Conservation (phyloP, 164 flowering plant genomes). For the Berberis thunbergii region DNA sequence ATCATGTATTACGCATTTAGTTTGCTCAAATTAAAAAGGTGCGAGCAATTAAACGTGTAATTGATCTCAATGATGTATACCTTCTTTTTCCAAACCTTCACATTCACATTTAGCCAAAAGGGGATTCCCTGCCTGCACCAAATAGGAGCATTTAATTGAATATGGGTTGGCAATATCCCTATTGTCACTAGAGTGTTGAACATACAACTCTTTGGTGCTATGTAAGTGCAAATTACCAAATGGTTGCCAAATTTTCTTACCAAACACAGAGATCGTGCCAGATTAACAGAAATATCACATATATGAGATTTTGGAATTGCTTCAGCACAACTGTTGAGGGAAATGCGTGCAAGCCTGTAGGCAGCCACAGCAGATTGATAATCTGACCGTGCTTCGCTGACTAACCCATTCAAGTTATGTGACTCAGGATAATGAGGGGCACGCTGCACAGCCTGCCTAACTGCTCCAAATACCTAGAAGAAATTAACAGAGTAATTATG, state of each 20-base stretch:
- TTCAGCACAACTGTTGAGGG: constrained; percentile 25
- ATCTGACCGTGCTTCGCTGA: constrained; percentile 63
- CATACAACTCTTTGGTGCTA: no score
- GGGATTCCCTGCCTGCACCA: constrained; percentile 59
- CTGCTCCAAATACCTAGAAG: constrained; percentile 72
- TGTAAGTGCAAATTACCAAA: neutral
- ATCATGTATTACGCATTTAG: neutral
- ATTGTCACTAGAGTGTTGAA: no score
- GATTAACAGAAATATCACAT: constrained; percentile 55
- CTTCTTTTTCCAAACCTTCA: constrained; percentile 53
- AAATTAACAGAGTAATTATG: constrained; percentile 6
- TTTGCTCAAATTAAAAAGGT: neutral
- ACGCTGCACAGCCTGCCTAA: constrained; percentile 74
- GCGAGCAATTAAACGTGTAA: neutral
- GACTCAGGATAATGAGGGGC: constrained; percentile 79
- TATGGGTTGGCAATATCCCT: neutral
- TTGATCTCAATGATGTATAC: constrained; percentile 19
- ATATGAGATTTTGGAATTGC: constrained; percentile 24
- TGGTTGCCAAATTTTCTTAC: constrained; percentile 22
- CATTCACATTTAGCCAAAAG: constrained; percentile 60
- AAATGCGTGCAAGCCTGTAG: constrained; percentile 56
- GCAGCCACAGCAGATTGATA: constrained; percentile 55
- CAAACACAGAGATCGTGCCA: constrained; percentile 69
- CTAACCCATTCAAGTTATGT: constrained; percentile 76
- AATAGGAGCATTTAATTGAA: neutral